Evolutionary conservation across 176 grass and related monocot species (phyloP).

Genomic region (Bonia amplexicaulis): DNA sequence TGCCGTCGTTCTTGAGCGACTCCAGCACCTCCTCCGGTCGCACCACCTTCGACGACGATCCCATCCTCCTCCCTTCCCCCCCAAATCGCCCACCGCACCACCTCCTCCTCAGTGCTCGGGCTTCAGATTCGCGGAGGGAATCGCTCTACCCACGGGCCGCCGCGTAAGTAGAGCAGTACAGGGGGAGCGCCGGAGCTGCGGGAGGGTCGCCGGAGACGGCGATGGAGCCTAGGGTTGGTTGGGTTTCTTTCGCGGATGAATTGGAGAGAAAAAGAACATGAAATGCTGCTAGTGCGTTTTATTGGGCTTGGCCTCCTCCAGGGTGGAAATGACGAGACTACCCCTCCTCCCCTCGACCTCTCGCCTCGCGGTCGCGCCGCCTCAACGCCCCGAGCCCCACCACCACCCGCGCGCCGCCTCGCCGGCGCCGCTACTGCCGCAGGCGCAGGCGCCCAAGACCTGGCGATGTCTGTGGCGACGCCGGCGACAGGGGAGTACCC

Average conservation of each 20-base stretch:
- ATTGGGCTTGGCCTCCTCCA: background rate
- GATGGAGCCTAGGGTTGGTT: conserved; percentile 14
- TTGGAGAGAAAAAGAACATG: background rate
- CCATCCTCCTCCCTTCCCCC: background rate
- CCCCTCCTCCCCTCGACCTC: conserved; percentile 1
- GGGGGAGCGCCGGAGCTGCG: background rate
- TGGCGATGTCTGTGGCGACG: background rate
- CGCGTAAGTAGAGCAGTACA: background rate
- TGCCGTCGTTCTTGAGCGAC: conserved; percentile 90
- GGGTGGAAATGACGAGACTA: conserved; percentile 35
- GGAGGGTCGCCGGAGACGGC: conserved; percentile 6
- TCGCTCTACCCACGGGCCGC: background rate
- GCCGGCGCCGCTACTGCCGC: background rate
- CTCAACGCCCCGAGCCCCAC: background rate
- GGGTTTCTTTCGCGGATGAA: background rate
- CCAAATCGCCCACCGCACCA: background rate
- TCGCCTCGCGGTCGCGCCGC: background rate
- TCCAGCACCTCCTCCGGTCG: conserved; percentile 81
- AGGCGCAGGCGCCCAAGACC: background rate
- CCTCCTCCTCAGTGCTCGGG: background rate
- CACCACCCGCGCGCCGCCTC: background rate
- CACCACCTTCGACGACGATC: conserved; percentile 58
- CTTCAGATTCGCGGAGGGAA: background rate
- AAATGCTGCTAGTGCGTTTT: background rate
- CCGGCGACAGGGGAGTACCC: conserved; percentile 34